These are phyloP conservation scores for Fomitiporia mediterranea DNA, from an alignment of 1,284 basidiomycete species.

Conservation along the genomic window DNA sequence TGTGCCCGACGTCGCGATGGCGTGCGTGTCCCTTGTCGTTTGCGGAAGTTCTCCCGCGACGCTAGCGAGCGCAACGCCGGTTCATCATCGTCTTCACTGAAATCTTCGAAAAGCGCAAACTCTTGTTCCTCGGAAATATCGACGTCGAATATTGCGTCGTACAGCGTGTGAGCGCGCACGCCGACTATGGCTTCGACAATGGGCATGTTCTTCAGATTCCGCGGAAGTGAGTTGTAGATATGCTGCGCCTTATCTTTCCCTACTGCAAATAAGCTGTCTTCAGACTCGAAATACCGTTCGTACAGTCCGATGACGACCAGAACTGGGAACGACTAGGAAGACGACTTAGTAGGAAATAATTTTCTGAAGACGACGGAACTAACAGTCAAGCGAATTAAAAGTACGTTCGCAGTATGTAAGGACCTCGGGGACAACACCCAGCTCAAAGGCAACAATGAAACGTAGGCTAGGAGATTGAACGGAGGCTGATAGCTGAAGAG, in stretches of 20 bases:
- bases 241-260: constrained; percentile 48
- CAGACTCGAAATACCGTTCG: constrained; percentile 64
- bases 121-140: constrained; percentile 45
- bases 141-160: constrained; percentile 74
- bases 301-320: constrained; percentile 75
- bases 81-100: constrained; percentile 39
- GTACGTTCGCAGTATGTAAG: constrained; percentile 77
- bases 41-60: constrained; percentile 37
- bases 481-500: constrained; percentile 90
- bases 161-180: constrained; percentile 55
- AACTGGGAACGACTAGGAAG: constrained; percentile 64
- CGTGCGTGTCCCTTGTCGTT: neutral
- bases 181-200: constrained; percentile 69
- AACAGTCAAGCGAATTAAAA: constrained; percentile 75
- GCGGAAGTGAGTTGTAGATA: constrained; percentile 61
- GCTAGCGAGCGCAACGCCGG: constrained; percentile 37
- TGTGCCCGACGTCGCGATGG: constrained; percentile 6
- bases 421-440: constrained; percentile 67
- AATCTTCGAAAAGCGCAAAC: constrained; percentile 34
- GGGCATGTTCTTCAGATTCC: constrained; percentile 65
- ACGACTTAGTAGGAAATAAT: neutral
- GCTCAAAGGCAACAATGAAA: constrained; percentile 72
- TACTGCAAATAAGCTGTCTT: constrained; percentile 44
- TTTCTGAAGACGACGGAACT: constrained; percentile 15
- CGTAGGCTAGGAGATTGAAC: constrained; percentile 76